Evolutionary conservation across 345 rosid species (phyloP), one percentile per base, ranked within the genome.

Genomic region (Cochlearia excelsa): DNA sequence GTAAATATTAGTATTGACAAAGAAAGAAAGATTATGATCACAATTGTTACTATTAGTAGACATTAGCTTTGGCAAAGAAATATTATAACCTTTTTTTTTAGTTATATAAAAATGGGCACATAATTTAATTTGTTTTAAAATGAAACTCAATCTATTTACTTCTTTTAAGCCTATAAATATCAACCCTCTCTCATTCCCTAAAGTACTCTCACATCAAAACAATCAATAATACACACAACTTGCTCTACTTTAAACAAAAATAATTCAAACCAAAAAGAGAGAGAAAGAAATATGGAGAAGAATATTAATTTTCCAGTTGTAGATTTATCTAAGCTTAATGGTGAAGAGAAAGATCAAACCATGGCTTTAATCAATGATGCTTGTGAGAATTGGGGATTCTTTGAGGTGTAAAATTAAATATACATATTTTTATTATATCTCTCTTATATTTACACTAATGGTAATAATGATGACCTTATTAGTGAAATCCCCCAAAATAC

Each of bases 381-480:
- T 69, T 93, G 99, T 61, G 92, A 93, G 66, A 93, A 87, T 67
- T 93, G 99, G 99, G 99, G 97, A 2, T 93, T 93, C 85, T 87
- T 93, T 65, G 88, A 93, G 99, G 99, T 93, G 72, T 44, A 4
- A 53, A 11, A 63, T 7, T 51, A 23, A 26, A 47, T 30, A 30
- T 33, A 37, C 9, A 44, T 16, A 16, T 16, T 61, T 53, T 45
- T 30, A 30, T 16, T 46, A 11, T 38, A 50, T 58, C 6, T 50
- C 6, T 33, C 10, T 30, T 53, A 16, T 16, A 16, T 16, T 16
- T 16, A 16, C 23, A 16, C 23, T 16, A 16, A 16, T 16, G 0
- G 23, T 16, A 16, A 16, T 16, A 16, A 16, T 16, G 23, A 16
- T 16, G 23, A 16, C 23, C 23, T 16, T 16, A 16, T 16, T 16